Evolutionary conservation across 805 yeast genomes (phyloP).

Genomic region (Candida coquimbonensis): DNA sequence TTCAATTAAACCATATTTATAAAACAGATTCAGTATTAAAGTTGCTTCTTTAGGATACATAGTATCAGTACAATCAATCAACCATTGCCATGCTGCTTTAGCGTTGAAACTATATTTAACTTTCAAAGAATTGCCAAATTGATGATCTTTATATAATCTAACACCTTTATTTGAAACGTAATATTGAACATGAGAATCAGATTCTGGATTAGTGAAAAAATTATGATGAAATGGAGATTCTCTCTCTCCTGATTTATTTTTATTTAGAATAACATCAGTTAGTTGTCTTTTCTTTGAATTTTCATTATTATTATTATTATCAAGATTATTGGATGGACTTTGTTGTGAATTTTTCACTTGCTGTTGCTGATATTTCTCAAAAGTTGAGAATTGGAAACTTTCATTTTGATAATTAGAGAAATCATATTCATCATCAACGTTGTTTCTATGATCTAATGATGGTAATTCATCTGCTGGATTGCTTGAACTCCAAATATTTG

Average conservation of each 20-base stretch:
- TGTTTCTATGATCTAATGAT: constrained; percentile 26
- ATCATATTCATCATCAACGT: constrained; percentile 28
- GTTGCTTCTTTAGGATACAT: constrained; percentile 45
- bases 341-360: not conserved
- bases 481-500: constrained; percentile 63
- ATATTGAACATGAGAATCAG: constrained; percentile 75
- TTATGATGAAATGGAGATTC: constrained; percentile 65
- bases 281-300: not conserved
- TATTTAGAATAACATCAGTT: not conserved
- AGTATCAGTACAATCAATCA: constrained; percentile 82
- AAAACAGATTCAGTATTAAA: constrained; percentile 43
- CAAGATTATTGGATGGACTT: not conserved
- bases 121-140: constrained; percentile 23
- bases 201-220: constrained; percentile 83
- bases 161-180: constrained; percentile 63
- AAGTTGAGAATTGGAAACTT: constrained; percentile 2
- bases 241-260: constrained; percentile 15
- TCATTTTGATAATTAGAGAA: constrained; percentile 23
- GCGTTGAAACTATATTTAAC: constrained; percentile 58
- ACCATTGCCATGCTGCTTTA: constrained; percentile 77
- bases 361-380: constrained; percentile 3
- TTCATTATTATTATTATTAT: not conserved
- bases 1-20: constrained; percentile 39
- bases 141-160: constrained; percentile 43
- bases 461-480: constrained; percentile 45